These are phyloP conservation scores for Magnusiomyces paraingens DNA, from an alignment of 1,139 yeast species.

Conservation along the genomic window DNA sequence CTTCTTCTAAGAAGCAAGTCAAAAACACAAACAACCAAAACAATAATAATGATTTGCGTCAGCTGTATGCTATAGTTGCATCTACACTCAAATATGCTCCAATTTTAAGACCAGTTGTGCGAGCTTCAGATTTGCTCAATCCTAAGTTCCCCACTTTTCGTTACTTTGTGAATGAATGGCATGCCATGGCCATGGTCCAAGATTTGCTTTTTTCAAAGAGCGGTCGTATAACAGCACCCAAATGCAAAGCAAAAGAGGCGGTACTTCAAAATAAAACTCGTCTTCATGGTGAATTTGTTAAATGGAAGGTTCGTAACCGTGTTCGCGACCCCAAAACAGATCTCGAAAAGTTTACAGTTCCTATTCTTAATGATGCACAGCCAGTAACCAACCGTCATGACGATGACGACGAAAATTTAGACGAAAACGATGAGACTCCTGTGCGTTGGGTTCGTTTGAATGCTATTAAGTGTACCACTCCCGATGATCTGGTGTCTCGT, in stretches of 20 bases:
- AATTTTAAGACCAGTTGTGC: slow-evolving; percentile 54
- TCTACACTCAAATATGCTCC: slow-evolving; percentile 69
- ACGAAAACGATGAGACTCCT: slow-evolving; percentile 41
- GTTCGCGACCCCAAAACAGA: not conserved
- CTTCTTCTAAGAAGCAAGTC: not conserved
- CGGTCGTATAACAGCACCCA: slow-evolving; percentile 85
- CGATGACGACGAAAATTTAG: not conserved
- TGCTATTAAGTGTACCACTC: slow-evolving; percentile 35
- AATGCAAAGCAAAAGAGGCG: slow-evolving; percentile 79
- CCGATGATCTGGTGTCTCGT: slow-evolving; percentile 26
- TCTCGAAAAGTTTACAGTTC: slow-evolving; percentile 1
- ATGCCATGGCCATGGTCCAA: slow-evolving; percentile 46
- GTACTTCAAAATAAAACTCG: slow-evolving; percentile 72
- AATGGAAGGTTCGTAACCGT: slow-evolving; percentile 47
- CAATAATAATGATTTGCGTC: slow-evolving; percentile 57
- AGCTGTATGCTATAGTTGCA: slow-evolving; percentile 72
- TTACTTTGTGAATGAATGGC: slow-evolving; percentile 4
- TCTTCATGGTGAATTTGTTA: slow-evolving; percentile 72
- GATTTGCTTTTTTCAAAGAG: slow-evolving; percentile 70
- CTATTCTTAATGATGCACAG: slow-evolving; percentile 20
- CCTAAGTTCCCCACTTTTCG: not conserved
- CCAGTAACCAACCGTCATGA: too few species aligned
- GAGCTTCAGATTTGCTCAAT: slow-evolving; percentile 53
- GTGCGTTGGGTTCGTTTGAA: slow-evolving; percentile 86
- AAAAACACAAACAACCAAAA: slow-evolving; percentile 12